Percentiles rank a stretch among this genome's conserved stretches.
Evolutionary conservation across 805 yeast species (phyloP).

Genomic region (Saccharomycopsis amapae): DNA sequence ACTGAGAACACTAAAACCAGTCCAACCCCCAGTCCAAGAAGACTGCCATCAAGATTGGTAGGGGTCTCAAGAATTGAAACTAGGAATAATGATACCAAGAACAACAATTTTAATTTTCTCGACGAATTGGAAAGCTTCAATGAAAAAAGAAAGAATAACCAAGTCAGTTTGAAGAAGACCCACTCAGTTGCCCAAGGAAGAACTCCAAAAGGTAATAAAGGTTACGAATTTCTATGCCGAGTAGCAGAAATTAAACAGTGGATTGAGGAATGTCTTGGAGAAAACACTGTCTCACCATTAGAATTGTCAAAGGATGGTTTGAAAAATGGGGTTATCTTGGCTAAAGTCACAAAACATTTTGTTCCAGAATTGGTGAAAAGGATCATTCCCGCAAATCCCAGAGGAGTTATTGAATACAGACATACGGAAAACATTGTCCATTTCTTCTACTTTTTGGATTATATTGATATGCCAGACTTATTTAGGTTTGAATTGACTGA

Average conservation of each 20-base stretch:
- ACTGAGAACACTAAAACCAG: too few relatives aligned
- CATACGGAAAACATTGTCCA: slow-evolving; percentile 89
- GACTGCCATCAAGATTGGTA: neutral
- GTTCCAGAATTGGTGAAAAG: slow-evolving; percentile 56
- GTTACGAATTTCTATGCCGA: slow-evolving; percentile 75
- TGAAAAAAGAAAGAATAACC: slow-evolving; percentile 8
- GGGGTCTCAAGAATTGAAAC: neutral
- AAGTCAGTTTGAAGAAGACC: slow-evolving; percentile 9
- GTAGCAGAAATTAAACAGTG: slow-evolving; percentile 72
- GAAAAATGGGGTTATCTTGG: slow-evolving; percentile 79
- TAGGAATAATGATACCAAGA: slow-evolving; percentile 1
- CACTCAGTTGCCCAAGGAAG: slow-evolving; percentile 9
- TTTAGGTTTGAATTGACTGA: slow-evolving; percentile 91
- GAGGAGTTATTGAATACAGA: slow-evolving; percentile 60
- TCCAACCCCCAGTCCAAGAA: neutral
- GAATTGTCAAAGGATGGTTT: slow-evolving; percentile 55
- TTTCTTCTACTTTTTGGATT: slow-evolving; percentile 64
- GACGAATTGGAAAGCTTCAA: slow-evolving; percentile 12
- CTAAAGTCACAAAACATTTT: slow-evolving; percentile 66
- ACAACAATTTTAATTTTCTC: slow-evolving; percentile 1
- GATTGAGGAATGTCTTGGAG: slow-evolving; percentile 62
- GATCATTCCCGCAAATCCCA: slow-evolving; percentile 46
- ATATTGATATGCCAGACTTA: slow-evolving; percentile 73
- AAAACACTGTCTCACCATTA: slow-evolving; percentile 47
- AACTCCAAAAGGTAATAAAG: slow-evolving; percentile 28